These are phyloP conservation scores for Lanmaoa rubissima DNA, from an alignment of 768 basidiomycete genomes.

Conservation along the genomic window DNA sequence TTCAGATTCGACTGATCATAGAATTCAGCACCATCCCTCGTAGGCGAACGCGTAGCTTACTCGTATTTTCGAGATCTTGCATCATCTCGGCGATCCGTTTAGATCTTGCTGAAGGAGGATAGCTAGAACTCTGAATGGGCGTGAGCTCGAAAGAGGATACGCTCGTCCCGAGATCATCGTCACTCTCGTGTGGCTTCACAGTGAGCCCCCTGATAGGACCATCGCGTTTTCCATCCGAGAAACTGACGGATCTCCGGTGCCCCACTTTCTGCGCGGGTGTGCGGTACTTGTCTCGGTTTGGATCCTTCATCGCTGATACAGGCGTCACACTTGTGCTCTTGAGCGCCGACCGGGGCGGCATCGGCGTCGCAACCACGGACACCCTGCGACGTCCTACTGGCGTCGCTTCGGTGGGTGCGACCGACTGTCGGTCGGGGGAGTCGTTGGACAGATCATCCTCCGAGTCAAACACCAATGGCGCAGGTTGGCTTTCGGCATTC, in stretches of 20 bases:
- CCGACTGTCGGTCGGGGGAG: constrained; percentile 4
- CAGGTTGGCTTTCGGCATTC: constrained; percentile 7
- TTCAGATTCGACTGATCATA: constrained; percentile 32
- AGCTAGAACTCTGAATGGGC: constrained; percentile 23
- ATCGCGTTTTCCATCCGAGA: constrained; percentile 89
- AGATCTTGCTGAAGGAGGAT: constrained; percentile 64
- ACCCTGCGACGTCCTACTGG: constrained; percentile 18
- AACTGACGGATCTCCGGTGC: constrained; percentile 88
- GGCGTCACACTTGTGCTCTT: constrained; percentile 53
- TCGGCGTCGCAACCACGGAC: constrained; percentile 19
- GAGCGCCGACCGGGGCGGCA: constrained; percentile 40
- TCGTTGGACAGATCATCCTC: constrained; percentile 40
- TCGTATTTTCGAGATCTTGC: constrained; percentile 64
- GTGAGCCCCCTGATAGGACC: constrained; percentile 79
- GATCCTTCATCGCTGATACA: constrained; percentile 54
- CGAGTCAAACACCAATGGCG: constrained; percentile 21
- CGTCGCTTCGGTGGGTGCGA: constrained; percentile 13
- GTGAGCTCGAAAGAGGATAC: constrained; percentile 15
- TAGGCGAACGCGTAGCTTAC: constrained; percentile 44
- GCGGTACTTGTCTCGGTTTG: constrained; percentile 45
- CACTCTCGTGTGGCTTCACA: constrained; percentile 36
- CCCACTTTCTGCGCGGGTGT: constrained; percentile 51
- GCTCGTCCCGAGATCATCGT: constrained; percentile 33
- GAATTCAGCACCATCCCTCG: constrained; percentile 3
- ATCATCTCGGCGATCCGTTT: constrained; percentile 83